phyloP scores from a whole-genome alignment of 2,329 filamentous ascomycete species.

The Anthostomella pinea region DNA sequence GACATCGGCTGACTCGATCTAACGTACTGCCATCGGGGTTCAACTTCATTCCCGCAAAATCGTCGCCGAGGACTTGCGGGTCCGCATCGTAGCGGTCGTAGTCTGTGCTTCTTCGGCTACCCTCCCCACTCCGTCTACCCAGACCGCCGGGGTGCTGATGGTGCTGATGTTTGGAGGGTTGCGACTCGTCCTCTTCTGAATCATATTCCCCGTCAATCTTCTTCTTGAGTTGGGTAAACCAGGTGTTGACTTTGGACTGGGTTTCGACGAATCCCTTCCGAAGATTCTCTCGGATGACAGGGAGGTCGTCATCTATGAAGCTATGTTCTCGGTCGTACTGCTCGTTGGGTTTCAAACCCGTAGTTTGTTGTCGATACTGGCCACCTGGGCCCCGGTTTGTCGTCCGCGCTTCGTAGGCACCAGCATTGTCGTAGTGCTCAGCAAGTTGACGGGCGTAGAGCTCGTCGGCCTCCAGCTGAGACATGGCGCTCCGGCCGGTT shows the following conservation, averaged over 20 bases:
- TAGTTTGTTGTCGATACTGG: slow-evolving; percentile 42
- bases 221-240: slow-evolving; percentile 91
- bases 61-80: slow-evolving; percentile 82
- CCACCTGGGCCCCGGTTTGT: slow-evolving; percentile 39
- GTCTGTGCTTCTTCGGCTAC: slow-evolving; percentile 73
- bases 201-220: slow-evolving; percentile 86
- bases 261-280: slow-evolving; percentile 94
- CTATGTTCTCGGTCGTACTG: slow-evolving; percentile 71
- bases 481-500: slow-evolving; percentile 58
- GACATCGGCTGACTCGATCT: slow-evolving; percentile 1
- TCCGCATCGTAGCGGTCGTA: slow-evolving; percentile 94
- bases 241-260: slow-evolving; percentile 86
- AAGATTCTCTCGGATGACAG: slow-evolving; percentile 87
- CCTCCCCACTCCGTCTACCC: slow-evolving; percentile 55
- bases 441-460: slow-evolving; percentile 88
- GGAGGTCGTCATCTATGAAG: slow-evolving; percentile 95
- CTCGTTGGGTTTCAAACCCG: slow-evolving; percentile 54
- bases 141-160: slow-evolving; percentile 18
- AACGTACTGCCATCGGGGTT: slow-evolving; percentile 60
- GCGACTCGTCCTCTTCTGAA: slow-evolving; percentile 59
- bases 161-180: slow-evolving; percentile 32
- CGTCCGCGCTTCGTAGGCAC: slow-evolving; percentile 56
- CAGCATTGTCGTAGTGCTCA: slow-evolving; percentile 75
- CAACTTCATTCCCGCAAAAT: slow-evolving; percentile 73
- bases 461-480: slow-evolving; percentile 87